These are phyloP conservation scores for Podila epigama DNA, from an alignment of 192 early-diverging fungal species.

Conservation along the genomic window DNA sequence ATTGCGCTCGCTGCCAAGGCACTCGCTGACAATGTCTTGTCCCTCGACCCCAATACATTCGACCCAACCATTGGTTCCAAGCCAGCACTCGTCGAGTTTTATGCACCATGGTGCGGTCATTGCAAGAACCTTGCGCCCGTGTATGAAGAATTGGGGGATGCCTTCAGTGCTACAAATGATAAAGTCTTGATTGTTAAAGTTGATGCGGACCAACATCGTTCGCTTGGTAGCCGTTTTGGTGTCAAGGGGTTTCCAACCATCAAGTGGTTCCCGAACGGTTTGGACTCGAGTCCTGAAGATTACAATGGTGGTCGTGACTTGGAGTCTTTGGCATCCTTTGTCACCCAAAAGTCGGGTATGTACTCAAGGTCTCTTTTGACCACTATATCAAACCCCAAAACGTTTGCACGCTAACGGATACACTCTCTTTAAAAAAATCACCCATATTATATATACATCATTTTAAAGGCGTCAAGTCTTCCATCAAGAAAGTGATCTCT, in stretches of 20 bases:
- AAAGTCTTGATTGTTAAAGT: slow-evolving; percentile 87
- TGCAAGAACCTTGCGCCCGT: slow-evolving; percentile 73
- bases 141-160: slow-evolving; percentile 81
- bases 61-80: slow-evolving; percentile 64
- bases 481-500: slow-evolving; percentile 70
- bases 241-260: slow-evolving; percentile 87
- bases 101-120: slow-evolving; percentile 90
- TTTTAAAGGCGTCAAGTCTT: slow-evolving; percentile 55
- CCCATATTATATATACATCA: neutral
- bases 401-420: too few relatives aligned
- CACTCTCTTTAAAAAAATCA: neutral
- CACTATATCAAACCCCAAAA: neutral
- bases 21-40: slow-evolving; percentile 36
- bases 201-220: slow-evolving; percentile 83
- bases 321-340: slow-evolving; percentile 72
- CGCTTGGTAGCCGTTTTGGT: slow-evolving; percentile 74
- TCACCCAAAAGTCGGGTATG: slow-evolving; percentile 82
- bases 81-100: slow-evolving; percentile 86
- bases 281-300: slow-evolving; percentile 67
- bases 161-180: slow-evolving; percentile 71
- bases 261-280: slow-evolving; percentile 90
- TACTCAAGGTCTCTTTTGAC: neutral
- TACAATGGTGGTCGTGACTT: slow-evolving; percentile 84
- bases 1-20: slow-evolving; percentile 6
- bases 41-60: slow-evolving; percentile 61